These are phyloP conservation scores for Mucor sp. DNA, from an alignment of 371 early-diverging fungal genomes.

Conservation along the genomic window DNA sequence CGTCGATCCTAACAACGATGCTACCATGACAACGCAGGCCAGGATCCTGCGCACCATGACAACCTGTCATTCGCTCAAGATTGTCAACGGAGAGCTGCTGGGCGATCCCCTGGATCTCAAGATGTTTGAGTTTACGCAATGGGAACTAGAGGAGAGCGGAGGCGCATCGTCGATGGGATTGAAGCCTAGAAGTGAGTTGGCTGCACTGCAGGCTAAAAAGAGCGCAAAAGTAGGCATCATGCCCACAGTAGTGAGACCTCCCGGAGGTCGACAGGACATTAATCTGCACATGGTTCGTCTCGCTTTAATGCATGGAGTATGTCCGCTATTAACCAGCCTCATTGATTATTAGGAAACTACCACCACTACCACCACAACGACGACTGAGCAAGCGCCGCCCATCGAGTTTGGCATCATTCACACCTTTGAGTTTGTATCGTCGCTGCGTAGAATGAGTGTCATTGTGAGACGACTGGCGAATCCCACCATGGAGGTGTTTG, in stretches of 20 bases:
- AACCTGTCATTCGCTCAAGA: constrained; percentile 96
- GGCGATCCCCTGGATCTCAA: constrained; percentile 99
- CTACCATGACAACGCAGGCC: constrained; percentile 21
- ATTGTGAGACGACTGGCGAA: constrained; percentile 76
- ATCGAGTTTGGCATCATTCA: constrained; percentile 91
- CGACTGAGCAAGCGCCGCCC: constrained; percentile 23
- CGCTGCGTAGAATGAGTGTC: constrained; percentile 95
- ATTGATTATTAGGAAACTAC: not conserved
- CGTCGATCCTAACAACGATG: constrained; percentile 25
- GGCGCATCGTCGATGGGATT: constrained; percentile 41
- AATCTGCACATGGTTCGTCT: constrained; percentile 29
- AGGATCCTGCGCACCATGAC: constrained; percentile 80
- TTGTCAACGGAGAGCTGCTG: constrained; percentile 85
- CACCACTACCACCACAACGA: not conserved
- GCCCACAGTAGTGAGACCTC: constrained; percentile 89
- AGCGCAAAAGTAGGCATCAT: constrained; percentile 62
- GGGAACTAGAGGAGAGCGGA: constrained; percentile 89
- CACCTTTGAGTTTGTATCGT: constrained; percentile 95
- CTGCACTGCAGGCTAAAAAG: constrained; percentile 35
- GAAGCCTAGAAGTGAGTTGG: constrained; percentile 40
- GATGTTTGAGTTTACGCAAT: constrained; percentile 97
- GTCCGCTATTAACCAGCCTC: not conserved
- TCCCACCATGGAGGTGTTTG: constrained; percentile 83
- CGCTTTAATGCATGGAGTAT: constrained; percentile 4
- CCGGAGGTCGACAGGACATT: constrained; percentile 54